Percentiles rank a stretch among this genome's conserved stretches.
Conservation (phyloP, 257 asterid genomes). For the Nicotiana obtusifolia region DNA sequence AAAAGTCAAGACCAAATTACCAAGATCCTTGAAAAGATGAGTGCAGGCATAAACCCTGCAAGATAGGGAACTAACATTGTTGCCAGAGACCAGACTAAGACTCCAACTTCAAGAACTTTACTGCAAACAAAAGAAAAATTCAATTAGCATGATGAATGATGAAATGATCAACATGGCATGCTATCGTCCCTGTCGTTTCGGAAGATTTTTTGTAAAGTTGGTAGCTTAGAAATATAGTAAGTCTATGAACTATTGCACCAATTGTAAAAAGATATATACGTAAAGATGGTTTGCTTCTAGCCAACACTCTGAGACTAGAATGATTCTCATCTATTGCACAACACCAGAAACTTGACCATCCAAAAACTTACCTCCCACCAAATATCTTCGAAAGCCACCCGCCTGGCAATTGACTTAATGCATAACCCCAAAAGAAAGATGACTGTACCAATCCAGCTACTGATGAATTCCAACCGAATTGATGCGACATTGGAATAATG, state of each 20-base stretch:
- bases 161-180: not conserved
- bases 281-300: not conserved
- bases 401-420: constrained; percentile 96
- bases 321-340: constrained; percentile 7
- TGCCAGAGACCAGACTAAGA: constrained; percentile 83
- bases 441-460: constrained; percentile 95
- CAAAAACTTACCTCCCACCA: constrained; percentile 88
- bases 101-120: constrained; percentile 82
- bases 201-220: not conserved
- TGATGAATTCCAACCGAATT: constrained; percentile 94
- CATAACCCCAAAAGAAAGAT: constrained; percentile 99
- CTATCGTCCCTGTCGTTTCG: not conserved
- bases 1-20: constrained; percentile 32
- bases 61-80: constrained; percentile 77
- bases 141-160: not conserved
- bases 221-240: not conserved
- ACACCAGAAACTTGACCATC: constrained; percentile 7
- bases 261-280: not conserved
- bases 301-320: not conserved
- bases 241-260: not conserved
- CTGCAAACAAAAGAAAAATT: constrained; percentile 40
- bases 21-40: constrained; percentile 74
- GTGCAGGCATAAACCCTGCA: constrained; percentile 93
- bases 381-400: constrained; percentile 91
- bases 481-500: constrained; percentile 96